These are phyloP conservation scores for Colletotrichum limetticola DNA, from an alignment of 2,329 filamentous ascomycete genomes.

Conservation along the genomic window DNA sequence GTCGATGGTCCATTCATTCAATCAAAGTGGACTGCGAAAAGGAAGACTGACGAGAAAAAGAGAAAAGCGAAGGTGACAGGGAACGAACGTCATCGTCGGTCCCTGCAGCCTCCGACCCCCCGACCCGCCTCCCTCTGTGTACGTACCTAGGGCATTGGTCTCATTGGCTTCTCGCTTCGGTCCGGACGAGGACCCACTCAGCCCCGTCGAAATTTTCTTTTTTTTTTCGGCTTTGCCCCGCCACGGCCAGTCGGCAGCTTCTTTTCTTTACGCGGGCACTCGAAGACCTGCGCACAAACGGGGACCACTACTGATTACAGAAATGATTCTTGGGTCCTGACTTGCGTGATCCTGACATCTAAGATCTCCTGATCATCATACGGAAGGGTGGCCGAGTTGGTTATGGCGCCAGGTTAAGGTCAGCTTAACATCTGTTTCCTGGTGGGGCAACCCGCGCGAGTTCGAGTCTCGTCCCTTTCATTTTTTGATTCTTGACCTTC, in stretches of 20 bases:
- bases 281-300: no score
- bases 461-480: slow-evolving; percentile 36
- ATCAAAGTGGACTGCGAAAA: no score
- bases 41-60: not conserved
- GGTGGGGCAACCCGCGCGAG: slow-evolving; percentile 35
- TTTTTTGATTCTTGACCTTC: not conserved
- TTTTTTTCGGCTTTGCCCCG: not conserved
- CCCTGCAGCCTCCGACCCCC: not conserved
- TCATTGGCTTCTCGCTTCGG: not conserved
- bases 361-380: not conserved
- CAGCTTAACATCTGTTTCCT: slow-evolving; percentile 36
- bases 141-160: rapidly evolving
- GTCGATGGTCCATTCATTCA: no score
- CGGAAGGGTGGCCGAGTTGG: slow-evolving; percentile 35
- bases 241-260: not conserved
- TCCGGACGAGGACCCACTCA: not conserved
- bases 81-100: not conserved
- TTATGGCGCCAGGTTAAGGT: slow-evolving; percentile 36
- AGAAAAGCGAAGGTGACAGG: not conserved
- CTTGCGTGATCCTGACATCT: rapidly evolving
- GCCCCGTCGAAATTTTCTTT: not conserved
- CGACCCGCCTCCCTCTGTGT: not conserved
- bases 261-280: not conserved
- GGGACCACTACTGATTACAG: rapidly evolving
- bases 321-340: rapidly evolving